A percentile compares a stretch with the other conserved stretches of the same genome.
Conservation (phyloP, 2,329 filamentous ascomycete species). For the Cephalotrichum gorgonifer region DNA sequence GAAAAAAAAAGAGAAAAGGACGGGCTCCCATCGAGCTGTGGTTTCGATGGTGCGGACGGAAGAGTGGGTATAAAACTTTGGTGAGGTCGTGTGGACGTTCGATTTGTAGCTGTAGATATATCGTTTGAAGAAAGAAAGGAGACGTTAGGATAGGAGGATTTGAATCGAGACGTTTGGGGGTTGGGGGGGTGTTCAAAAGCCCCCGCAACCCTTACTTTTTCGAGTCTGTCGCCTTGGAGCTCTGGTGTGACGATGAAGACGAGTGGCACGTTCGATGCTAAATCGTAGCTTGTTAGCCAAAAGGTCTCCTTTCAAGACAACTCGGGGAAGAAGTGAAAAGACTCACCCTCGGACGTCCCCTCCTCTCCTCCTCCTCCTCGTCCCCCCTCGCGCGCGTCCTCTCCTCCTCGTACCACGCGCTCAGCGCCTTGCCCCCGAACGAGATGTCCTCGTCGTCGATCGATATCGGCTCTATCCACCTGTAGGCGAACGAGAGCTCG, state of each 20-base stretch:
- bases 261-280: constrained; percentile 3
- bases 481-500: constrained; percentile 11
- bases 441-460: constrained; percentile 53
- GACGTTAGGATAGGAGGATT: too few species aligned
- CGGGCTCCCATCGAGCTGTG: too few species aligned
- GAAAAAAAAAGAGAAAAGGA: too few species aligned
- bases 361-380: constrained; percentile 26
- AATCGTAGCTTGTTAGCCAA: not conserved
- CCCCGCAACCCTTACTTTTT: constrained; percentile 1
- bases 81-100: too few species aligned
- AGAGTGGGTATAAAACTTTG: too few species aligned
- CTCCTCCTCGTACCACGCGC: constrained; percentile 51
- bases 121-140: too few species aligned
- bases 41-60: too few species aligned
- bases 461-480: constrained; percentile 43
- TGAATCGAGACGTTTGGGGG: too few species aligned
- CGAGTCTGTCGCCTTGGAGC: constrained; percentile 1
- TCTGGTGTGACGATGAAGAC: not conserved
- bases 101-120: too few species aligned
- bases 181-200: too few species aligned
- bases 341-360: constrained; percentile 27
- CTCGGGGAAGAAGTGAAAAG: not conserved
- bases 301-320: not conserved
- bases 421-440: constrained; percentile 49
- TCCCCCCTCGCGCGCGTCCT: constrained; percentile 25